phyloP scores from a whole-genome alignment of 2,329 filamentous ascomycete genomes.

The Elsinoe arachidis region DNA sequence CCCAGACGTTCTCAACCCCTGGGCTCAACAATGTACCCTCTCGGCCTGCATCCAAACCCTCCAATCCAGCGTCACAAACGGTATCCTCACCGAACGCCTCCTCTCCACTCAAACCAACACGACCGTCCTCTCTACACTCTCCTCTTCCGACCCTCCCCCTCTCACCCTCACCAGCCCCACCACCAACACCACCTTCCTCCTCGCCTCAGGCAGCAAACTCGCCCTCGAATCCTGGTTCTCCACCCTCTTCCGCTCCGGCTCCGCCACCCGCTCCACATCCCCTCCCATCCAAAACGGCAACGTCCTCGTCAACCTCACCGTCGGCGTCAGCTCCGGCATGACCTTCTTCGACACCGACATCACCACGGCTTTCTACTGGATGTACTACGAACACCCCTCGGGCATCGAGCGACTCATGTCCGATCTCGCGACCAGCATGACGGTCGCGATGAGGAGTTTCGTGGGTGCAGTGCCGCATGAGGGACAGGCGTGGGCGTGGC shows the following conservation, averaged over 20 bases:
- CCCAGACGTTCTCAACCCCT: conserved; percentile 12
- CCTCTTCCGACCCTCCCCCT: background rate
- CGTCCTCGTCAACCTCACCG: conserved; percentile 17
- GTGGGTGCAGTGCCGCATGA: conserved; percentile 22
- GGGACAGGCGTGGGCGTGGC: conserved; percentile 23
- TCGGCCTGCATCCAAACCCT: conserved; percentile 15
- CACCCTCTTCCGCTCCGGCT: conserved; percentile 14
- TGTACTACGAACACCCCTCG: conserved; percentile 31
- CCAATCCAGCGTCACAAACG: conserved; percentile 13
- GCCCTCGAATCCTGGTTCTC: conserved; percentile 14
- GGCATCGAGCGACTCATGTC: conserved; percentile 30
- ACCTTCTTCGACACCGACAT: conserved; percentile 25
- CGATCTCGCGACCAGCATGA: conserved; percentile 30
- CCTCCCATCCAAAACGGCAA: conserved; percentile 3
- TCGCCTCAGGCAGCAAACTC: conserved; percentile 14
- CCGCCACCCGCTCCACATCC: conserved; percentile 9
- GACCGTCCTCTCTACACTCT: conserved; percentile 11
- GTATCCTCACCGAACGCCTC: conserved; percentile 12
- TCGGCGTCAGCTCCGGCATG: conserved; percentile 15
- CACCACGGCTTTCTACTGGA: conserved; percentile 35
- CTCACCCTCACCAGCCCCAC: background rate
- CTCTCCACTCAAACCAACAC: conserved; percentile 8
- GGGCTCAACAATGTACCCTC: conserved; percentile 15
- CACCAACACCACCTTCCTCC: conserved; percentile 11
- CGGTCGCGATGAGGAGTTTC: conserved; percentile 28